Conservation (phyloP, 441 rosid species). For the Gossypium laxum region DNA sequence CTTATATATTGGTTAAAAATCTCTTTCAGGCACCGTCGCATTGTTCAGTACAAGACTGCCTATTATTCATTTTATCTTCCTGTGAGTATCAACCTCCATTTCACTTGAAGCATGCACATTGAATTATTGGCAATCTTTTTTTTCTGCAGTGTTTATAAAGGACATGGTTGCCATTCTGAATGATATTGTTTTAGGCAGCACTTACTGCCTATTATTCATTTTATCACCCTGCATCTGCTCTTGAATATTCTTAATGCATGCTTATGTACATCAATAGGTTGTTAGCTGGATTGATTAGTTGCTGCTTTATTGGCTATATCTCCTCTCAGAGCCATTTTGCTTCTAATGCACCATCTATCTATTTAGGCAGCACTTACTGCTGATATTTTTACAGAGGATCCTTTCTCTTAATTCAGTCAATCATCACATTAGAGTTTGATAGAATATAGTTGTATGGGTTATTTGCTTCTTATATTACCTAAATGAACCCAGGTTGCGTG, state of each 20-base stretch:
- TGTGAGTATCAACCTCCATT: slow-evolving; percentile 29
- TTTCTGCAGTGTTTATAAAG: background rate
- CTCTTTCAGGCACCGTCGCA: slow-evolving; percentile 59
- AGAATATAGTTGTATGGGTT: background rate
- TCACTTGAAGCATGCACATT: background rate
- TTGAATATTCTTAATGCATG: background rate
- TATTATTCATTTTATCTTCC: background rate
- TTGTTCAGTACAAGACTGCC: slow-evolving; percentile 28
- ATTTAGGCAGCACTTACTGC: background rate
- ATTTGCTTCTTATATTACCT: background rate
- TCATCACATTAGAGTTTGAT: background rate
- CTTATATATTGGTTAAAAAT: slow-evolving; percentile 17
- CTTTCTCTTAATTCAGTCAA: background rate
- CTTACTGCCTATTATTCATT: no score
- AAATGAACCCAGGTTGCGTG: slow-evolving; percentile 26
- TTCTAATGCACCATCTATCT: background rate
- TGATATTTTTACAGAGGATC: background rate
- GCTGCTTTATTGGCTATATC: background rate
- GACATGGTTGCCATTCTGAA: background rate
- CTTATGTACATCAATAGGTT: background rate
- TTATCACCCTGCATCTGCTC: background rate
- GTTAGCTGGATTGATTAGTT: background rate
- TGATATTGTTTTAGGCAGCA: background rate
- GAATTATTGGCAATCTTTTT: background rate
- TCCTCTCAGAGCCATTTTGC: background rate